Base-by-base conservation (phyloP, 805 yeast species). In the Starmerella floris region DNA sequence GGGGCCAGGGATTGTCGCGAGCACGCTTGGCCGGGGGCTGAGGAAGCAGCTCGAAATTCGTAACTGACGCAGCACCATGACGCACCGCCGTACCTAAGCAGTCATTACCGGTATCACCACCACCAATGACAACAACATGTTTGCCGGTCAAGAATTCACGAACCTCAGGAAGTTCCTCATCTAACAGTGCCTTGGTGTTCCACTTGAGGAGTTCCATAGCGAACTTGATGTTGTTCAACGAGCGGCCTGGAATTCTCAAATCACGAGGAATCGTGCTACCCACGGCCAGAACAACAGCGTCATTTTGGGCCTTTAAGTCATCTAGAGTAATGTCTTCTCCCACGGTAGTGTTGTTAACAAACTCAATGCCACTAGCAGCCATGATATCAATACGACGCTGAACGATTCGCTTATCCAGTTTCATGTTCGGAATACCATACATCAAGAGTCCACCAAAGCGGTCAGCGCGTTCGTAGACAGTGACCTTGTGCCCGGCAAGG, bases 401-500 rank as follows among this genome's bases (percentile, higher is more conserved):
- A 46, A 88, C 95, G 59, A 91, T 74, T 21, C 78, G 69, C 71
- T 88, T 88, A 65, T 88, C 98, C 55, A 88, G 72, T 69, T 88
- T 88, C 98, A 88, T 88, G 71, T 88, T 88, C 54, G 98, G 98
- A 65, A 88, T 88, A 75, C 98, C 98, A 63, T 88, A 88, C 97
- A 91, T 91, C 67, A 88, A 65, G 60, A 88, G 71, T 44, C 98
- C 98, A 70, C 98, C 98, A 38, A 88, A 81, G 62, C 96, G 76
- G 66, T 91, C 96, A 40, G 87, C 70, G 61, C 97, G 77, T 67
- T 88, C 98, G 62, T 79, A 88, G 37, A 88, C 91, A 28, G 87
- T 83, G 40, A 91, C 96, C 15, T 61, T 55, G 64, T 88, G 98
- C 44, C 98, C 98, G 28, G 97, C 96, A 59, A 77, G 80, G 73